These are phyloP conservation scores for Penicillium freii DNA, from an alignment of 2,329 filamentous ascomycete genomes.

Conservation along the genomic window DNA sequence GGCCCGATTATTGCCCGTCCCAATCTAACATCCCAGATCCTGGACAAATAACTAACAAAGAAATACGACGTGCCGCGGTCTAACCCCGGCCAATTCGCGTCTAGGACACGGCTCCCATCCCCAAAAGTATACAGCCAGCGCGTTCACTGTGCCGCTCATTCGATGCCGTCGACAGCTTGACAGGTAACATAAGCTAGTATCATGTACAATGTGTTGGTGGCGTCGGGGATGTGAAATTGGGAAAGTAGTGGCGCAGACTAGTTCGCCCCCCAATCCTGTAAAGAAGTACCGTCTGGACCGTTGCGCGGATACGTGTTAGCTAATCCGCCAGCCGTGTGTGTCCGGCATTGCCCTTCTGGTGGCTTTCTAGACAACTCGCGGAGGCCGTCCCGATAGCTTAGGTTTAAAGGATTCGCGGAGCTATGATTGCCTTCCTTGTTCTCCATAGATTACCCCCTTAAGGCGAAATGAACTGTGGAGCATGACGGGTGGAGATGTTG, in stretches of 20 bases:
- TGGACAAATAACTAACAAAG: slow-evolving; percentile 5
- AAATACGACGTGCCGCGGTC: slow-evolving; percentile 8
- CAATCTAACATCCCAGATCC: slow-evolving; percentile 10
- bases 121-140: slow-evolving; percentile 6
- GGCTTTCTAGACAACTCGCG: slow-evolving; percentile 10
- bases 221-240: slow-evolving; percentile 11
- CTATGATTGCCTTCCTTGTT: neutral
- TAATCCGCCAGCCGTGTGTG: slow-evolving; percentile 1
- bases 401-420: neutral
- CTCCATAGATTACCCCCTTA: neutral
- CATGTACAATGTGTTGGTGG: slow-evolving; percentile 7
- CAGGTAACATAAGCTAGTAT: slow-evolving; percentile 8
- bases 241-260: slow-evolving; percentile 10
- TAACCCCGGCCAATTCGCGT: slow-evolving; percentile 4
- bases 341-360: slow-evolving; percentile 2
- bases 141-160: neutral
- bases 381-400: slow-evolving; percentile 11
- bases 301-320: slow-evolving; percentile 15
- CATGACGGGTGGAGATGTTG: neutral
- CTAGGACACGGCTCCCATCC: neutral
- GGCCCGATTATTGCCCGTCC: neutral
- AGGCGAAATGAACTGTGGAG: slow-evolving; percentile 11
- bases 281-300: slow-evolving; percentile 14
- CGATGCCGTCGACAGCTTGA: neutral
- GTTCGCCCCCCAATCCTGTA: slow-evolving; percentile 2